Conservation (phyloP, 352 stramenopile species). For the Phytopythium montanum region DNA sequence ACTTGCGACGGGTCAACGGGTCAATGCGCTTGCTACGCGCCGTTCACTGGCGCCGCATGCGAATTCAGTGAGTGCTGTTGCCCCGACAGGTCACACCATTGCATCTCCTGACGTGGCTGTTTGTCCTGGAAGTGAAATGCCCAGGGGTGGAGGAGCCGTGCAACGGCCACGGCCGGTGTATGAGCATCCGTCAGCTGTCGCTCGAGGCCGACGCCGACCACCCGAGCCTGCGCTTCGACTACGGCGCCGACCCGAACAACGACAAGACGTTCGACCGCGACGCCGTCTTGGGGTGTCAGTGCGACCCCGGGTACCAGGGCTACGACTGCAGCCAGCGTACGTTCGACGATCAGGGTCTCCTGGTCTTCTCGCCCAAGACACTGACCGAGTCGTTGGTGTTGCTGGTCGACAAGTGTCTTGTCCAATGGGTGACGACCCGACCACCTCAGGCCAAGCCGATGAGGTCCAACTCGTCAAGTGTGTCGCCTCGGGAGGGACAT, state of each 20-base stretch:
- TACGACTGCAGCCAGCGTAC: constrained; percentile 83
- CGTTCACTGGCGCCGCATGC: constrained; percentile 57
- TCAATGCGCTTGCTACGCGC: constrained; percentile 55
- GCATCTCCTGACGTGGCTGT: not conserved
- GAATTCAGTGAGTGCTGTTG: constrained; percentile 31
- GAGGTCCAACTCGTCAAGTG: constrained; percentile 82
- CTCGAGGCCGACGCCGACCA: constrained; percentile 48
- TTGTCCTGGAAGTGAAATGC: constrained; percentile 44
- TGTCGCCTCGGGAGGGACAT: constrained; percentile 41
- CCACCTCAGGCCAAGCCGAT: constrained; percentile 73
- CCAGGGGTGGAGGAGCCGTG: constrained; percentile 43
- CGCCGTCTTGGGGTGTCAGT: constrained; percentile 85
- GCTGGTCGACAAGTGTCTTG: constrained; percentile 57
- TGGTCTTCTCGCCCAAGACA: not conserved
- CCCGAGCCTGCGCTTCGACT: constrained; percentile 56
- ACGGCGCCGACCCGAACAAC: constrained; percentile 66
- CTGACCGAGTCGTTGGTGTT: not conserved
- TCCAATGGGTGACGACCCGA: constrained; percentile 81
- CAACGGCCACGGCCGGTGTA: constrained; percentile 71
- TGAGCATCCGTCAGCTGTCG: constrained; percentile 67
- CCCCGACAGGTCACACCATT: too few relatives aligned
- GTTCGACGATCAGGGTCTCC: constrained; percentile 1
- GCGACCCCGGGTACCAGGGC: constrained; percentile 87
- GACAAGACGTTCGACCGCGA: constrained; percentile 75
- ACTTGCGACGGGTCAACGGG: constrained; percentile 49